Evolutionary conservation across 139 green algal genomes (phyloP).

Genomic region (Coelastrella sp.): DNA sequence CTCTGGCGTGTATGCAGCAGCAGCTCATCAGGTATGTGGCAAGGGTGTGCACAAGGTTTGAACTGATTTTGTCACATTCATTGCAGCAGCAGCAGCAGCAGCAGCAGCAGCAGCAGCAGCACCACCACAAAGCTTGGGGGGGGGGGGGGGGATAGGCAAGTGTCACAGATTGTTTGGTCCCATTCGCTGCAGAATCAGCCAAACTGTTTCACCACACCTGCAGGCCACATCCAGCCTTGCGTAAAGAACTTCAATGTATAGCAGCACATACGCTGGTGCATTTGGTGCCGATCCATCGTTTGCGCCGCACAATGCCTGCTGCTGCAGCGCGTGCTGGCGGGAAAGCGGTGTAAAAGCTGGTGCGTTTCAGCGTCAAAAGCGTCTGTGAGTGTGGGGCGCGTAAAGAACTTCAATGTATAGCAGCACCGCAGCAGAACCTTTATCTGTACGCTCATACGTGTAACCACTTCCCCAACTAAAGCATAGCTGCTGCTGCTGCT

Average conservation of each 20-base stretch:
- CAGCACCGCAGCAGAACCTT: background rate
- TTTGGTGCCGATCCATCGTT: too few species aligned
- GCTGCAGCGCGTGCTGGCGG: too few species aligned
- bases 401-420: background rate
- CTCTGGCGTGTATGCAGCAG: constrained; percentile 26
- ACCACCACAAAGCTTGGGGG: too few species aligned
- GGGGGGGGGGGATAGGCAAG: background rate
- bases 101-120: background rate
- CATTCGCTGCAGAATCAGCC: too few species aligned
- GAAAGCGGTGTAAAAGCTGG: too few species aligned
- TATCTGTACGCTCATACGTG: background rate
- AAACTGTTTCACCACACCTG: too few species aligned
- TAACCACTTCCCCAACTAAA: too few species aligned
- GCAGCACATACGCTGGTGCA: too few species aligned
- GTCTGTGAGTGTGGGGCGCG: too few species aligned
- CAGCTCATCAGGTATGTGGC: constrained; percentile 19
- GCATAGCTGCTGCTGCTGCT: background rate
- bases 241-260: too few species aligned
- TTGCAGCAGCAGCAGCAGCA: background rate
- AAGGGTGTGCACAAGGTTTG: background rate
- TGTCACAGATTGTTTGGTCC: constrained; percentile 22
- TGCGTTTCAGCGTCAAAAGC: background rate
- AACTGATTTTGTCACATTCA: background rate
- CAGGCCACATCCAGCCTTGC: too few species aligned
- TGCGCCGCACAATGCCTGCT: too few species aligned